Evolutionary conservation across 1,284 basidiomycete species (phyloP), one percentile per base, ranked within the genome.

Genomic region (Pseudozyma flocculosa): DNA sequence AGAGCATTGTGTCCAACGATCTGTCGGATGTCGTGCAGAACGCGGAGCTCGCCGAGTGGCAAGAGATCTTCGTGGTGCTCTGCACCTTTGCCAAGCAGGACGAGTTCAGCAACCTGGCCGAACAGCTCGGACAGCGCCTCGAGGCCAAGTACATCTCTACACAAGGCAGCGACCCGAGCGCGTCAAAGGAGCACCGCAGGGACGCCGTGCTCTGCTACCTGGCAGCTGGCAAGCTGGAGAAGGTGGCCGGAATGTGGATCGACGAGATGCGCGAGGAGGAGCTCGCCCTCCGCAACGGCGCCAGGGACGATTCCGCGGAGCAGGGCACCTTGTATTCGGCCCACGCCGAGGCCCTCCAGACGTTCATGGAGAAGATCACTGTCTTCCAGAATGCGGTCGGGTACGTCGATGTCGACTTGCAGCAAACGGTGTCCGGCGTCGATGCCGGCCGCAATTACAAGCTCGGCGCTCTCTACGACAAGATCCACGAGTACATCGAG

Each of bases 311-410:
- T 43, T 56, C 48, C 0, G 54, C 59, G 15, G 19, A 52, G 38
- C 45, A 58, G 22, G 68, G 69, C 17, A 70, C 51, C 36, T 64
- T 57, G 44, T 96, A 93, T 78, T 87, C 90, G 9, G 87, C 89
- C 0, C 92, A 94, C 72, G 91, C 88, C 0, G 84, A 87, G 43
- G 92, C 93, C 1, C 81, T 98, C 30, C 92, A 97, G 79, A 88
- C 88, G 0, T 94, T 98, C 80, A 85, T 97, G 73, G 94, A 98
- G 80, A 98, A 98, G 81, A 92, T 97, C 39, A 87, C 90, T 1
- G 87, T 95, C 38, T 98, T 98, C 85, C 87, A 90, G 60, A 84
- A 85, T 50, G 94, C 94, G 0, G 90, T 90, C 48, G 85, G 84
- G 36, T 98, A 96, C 78, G 83, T 86, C 60, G 94, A 98, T 77